Conservation (phyloP, 2,329 filamentous ascomycete genomes). For the Nemania sp. region DNA sequence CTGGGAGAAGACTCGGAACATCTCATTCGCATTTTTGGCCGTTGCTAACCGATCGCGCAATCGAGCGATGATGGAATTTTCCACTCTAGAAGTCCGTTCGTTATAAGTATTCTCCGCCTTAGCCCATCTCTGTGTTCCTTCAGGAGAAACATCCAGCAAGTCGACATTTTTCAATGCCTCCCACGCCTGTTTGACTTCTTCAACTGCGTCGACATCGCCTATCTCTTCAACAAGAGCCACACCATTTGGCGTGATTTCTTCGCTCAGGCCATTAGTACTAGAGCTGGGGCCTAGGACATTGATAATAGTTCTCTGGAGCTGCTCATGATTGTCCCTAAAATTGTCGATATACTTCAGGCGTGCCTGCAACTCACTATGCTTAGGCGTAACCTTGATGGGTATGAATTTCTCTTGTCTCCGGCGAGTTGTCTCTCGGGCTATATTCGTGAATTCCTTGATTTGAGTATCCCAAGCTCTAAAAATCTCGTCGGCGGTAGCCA, state of each 20-base stretch:
- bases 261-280: slow-evolving; percentile 65
- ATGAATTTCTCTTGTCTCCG: slow-evolving; percentile 98
- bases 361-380: slow-evolving; percentile 89
- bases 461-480: slow-evolving; percentile 96
- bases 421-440: slow-evolving; percentile 93
- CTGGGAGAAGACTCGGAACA: slow-evolving; percentile 99
- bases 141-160: slow-evolving; percentile 88
- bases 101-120: slow-evolving; percentile 97
- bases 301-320: slow-evolving; percentile 94
- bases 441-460: slow-evolving; percentile 97
- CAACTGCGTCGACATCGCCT: slow-evolving; percentile 95
- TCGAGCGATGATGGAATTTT: slow-evolving; percentile 98
- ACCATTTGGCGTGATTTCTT: slow-evolving; percentile 66
- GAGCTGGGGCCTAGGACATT: slow-evolving; percentile 89
- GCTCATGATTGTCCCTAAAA: slow-evolving; percentile 97
- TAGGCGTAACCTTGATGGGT: slow-evolving; percentile 92
- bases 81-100: slow-evolving; percentile 94
- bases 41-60: slow-evolving; percentile 92
- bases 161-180: slow-evolving; percentile 95
- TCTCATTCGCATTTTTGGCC: slow-evolving; percentile 97
- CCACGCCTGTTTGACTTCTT: slow-evolving; percentile 95
- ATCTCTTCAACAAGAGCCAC: slow-evolving; percentile 89
- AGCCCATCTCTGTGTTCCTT: slow-evolving; percentile 92
- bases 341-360: slow-evolving; percentile 93
- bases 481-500: slow-evolving; percentile 85